phyloP scores from a whole-genome alignment of 1,284 basidiomycete genomes.

The Salmacisia buchloeana region DNA sequence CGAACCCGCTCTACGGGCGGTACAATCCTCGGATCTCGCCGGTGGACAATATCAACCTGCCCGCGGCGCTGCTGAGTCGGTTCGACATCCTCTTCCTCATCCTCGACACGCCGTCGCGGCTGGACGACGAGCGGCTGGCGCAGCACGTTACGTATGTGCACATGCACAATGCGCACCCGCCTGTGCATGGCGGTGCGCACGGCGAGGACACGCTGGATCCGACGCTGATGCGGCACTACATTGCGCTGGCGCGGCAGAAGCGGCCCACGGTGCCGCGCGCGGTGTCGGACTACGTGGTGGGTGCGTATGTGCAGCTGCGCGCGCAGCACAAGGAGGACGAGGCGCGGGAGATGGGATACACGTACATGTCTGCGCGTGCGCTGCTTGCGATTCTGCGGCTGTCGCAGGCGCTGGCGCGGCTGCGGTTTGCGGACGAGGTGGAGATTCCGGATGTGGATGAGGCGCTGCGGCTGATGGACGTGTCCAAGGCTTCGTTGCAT shows the following conservation, averaged over 20 bases:
- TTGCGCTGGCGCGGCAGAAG: constrained; percentile 81
- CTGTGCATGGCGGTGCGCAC: constrained; percentile 54
- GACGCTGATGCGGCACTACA: constrained; percentile 87
- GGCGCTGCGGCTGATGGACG: constrained; percentile 91
- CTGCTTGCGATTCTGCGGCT: constrained; percentile 89
- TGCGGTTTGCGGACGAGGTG: constrained; percentile 76
- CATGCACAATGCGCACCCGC: constrained; percentile 87
- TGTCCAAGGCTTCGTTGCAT: constrained; percentile 77
- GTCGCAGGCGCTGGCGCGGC: constrained; percentile 84
- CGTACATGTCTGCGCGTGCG: constrained; percentile 94
- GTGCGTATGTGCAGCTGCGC: constrained; percentile 89
- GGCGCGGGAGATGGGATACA: constrained; percentile 77
- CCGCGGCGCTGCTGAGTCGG: constrained; percentile 87
- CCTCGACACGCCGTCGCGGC: constrained; percentile 86
- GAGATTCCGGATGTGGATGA: constrained; percentile 88
- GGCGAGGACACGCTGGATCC: constrained; percentile 66
- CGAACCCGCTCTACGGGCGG: constrained; percentile 94
- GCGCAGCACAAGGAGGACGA: constrained; percentile 88
- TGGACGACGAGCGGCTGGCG: constrained; percentile 91
- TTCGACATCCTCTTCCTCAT: constrained; percentile 97
- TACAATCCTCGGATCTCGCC: constrained; percentile 97
- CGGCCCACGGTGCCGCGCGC: constrained; percentile 78
- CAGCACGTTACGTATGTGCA: constrained; percentile 97
- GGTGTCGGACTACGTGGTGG: constrained; percentile 89
- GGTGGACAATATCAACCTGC: constrained; percentile 98